Evolutionary conservation across 805 yeast genomes (phyloP), one percentile per base, ranked within the genome.

Genomic region (Starmera quercuum): DNA sequence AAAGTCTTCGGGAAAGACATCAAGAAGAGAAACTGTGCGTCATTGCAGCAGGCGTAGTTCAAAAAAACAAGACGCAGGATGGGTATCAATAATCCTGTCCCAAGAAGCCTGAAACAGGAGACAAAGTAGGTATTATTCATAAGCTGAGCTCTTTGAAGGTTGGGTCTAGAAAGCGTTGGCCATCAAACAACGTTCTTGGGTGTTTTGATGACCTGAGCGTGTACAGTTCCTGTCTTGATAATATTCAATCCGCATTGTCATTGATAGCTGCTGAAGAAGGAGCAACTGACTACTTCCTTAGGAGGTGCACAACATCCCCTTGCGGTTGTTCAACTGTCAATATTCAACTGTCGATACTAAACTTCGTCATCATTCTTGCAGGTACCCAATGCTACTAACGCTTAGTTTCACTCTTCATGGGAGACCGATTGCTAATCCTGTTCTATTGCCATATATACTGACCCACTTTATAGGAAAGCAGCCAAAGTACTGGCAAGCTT

Each of bases 61-160:
- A n/a, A n/a, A 20, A 20, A 33, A 12, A 31, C 18, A 20, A 8
- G 19, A 12, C n/a, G 11, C 25, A 37, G 20, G 26, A 78, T 79
- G 86, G 87, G 85, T 40, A 68, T 90, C 55, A 92, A 88, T 63
- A 90, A 90, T 71, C 98, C 98, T 17, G 73, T 92, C 42, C 98
- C 98, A 39, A 72, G 94, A 61, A 81, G 90, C 52, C 70, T 90
- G 53, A 80, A 77, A 53, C 77, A 81, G 57, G 98, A 90, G 64
- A 74, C 87, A 36, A 80, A 72, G 86, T 81, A 74, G 45, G 88
- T 76, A n/a, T n/a, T n/a, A n/a, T n/a, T n/a, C n/a, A n/a, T n/a
- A n/a, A n/a, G n/a, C n/a, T n/a, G n/a, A n/a, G n/a, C n/a, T n/a
- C n/a, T n/a, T n/a, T n/a, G n/a, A n/a, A n/a, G n/a, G n/a, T n/a